A percentile compares a stretch with the other conserved stretches of the same genome.
Evolutionary conservation across 192 early-diverging fungal species (phyloP).

Genomic region (Backusella morwellensis): DNA sequence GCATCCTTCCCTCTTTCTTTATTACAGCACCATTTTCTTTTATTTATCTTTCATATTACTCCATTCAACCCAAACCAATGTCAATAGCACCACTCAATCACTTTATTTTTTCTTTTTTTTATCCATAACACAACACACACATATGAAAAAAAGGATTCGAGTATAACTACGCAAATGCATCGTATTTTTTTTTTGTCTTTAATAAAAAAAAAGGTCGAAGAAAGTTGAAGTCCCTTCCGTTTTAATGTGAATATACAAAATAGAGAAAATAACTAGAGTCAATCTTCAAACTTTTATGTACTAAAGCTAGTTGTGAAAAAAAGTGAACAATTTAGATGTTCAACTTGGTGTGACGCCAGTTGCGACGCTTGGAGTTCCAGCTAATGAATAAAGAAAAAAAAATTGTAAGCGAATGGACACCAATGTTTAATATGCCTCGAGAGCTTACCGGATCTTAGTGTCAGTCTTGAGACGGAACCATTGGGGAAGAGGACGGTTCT

Average conservation of each 20-base stretch:
- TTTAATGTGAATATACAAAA: neutral
- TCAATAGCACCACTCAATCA: no score
- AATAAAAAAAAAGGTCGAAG: neutral
- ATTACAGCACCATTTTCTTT: no score
- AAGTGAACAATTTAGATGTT: constrained; percentile 67
- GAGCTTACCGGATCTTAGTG: constrained; percentile 78
- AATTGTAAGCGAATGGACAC: neutral
- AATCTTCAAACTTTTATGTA: neutral
- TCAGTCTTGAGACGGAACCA: constrained; percentile 97
- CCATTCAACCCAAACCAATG: no score
- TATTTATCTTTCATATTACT: no score
- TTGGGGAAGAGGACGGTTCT: constrained; percentile 97
- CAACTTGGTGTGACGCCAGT: constrained; percentile 99
- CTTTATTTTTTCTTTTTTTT: neutral
- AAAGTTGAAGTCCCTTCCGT: neutral
- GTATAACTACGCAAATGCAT: neutral
- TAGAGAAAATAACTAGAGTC: neutral
- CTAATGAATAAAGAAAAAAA: constrained; percentile 37
- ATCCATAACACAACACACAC: neutral
- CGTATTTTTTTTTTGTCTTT: neutral
- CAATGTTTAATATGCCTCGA: neutral
- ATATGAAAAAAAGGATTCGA: neutral
- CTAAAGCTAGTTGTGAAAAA: neutral
- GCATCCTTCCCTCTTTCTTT: no score
- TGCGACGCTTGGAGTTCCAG: constrained; percentile 98